A percentile compares a stretch with the other conserved stretches of the same genome.
phyloP scores from a whole-genome alignment of 352 stramenopile genomes.

The Phytophthora ramorum region DNA sequence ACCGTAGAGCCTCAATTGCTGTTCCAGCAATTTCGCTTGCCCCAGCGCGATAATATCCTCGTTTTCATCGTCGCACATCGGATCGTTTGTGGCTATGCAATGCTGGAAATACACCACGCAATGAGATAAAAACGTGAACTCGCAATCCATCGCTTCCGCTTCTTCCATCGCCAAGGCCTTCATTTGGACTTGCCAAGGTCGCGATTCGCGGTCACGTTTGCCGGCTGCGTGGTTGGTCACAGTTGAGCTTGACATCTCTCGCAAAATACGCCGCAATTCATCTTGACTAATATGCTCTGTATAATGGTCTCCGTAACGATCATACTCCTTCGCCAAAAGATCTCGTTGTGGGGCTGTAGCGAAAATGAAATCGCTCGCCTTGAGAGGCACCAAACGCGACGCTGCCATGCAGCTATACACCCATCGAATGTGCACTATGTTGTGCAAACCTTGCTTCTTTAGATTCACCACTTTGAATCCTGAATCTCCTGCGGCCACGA shows the following conservation, averaged over 20 bases:
- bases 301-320: slow-evolving; percentile 77
- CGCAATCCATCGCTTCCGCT: slow-evolving; percentile 69
- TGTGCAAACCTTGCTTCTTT: slow-evolving; percentile 82
- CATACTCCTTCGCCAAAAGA: slow-evolving; percentile 73
- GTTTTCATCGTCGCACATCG: slow-evolving; percentile 9
- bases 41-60: slow-evolving; percentile 28
- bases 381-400: slow-evolving; percentile 44
- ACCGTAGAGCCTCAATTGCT: slow-evolving; percentile 69
- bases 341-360: slow-evolving; percentile 61
- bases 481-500: slow-evolving; percentile 64
- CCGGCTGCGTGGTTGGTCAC: background rate
- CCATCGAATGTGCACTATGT: slow-evolving; percentile 76
- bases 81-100: slow-evolving; percentile 12
- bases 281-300: slow-evolving; percentile 57
- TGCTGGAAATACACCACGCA: slow-evolving; percentile 70
- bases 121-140: slow-evolving; percentile 76
- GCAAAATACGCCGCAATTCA: slow-evolving; percentile 62
- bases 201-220: background rate
- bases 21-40: slow-evolving; percentile 59
- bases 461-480: slow-evolving; percentile 85
- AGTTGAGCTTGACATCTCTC: slow-evolving; percentile 36
- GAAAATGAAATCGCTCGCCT: slow-evolving; percentile 76
- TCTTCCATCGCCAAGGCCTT: slow-evolving; percentile 58
- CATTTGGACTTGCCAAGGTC: slow-evolving; percentile 63
- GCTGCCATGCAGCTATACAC: slow-evolving; percentile 52